Base-by-base conservation (phyloP, 805 yeast species). In the Saturnispora mendoncae region DNA sequence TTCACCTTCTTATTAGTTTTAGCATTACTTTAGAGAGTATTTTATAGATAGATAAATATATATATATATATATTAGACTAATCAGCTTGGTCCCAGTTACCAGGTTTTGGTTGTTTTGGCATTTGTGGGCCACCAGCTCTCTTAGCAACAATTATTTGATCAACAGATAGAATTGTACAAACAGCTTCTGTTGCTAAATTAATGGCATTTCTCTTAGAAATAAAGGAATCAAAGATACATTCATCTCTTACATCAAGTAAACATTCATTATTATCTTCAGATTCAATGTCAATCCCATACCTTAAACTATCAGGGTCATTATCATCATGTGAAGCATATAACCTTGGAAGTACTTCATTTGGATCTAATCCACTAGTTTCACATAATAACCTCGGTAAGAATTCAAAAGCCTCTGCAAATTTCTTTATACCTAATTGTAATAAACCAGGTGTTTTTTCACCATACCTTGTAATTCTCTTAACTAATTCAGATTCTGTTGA, bases 91-190 rank as follows among this genome's bases (percentile, higher is more conserved):
- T 87, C 97, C 97, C 97, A 87, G 67, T 86, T 87, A 46, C 95
- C 96, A 35, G 92, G 90, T 62, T 78, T 78, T 51, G 80, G 81
- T 57, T 84, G 94, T 53, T 71, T 67, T 26, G 96, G 96, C 74
- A 87, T 80, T 25, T 69, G 79, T 37, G 98, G 98, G 18, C 98
- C 98, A 50, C 98, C 98, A 2, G 97, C 97, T 61, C 96, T 78
- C 75, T 90, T 90, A 34, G 98, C 97, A 92, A 90, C 92, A 59
- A 90, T 92, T 55, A 90, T 90, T 71, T 90, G 97, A 62, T 92
- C 97, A 38, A 92, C 92, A 20, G 94, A 79, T 48, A 88, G 71
- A 40, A 88, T 81, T 4, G 97, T 92, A 48, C 73, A 76, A 12
- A 95, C 94, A 37, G 97, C 96, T 51, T 92, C 97, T 3, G 96